Percentiles rank a stretch among this genome's conserved stretches.
Evolutionary conservation across 768 basidiomycete species (phyloP).

Genomic region (Omphalotus guepiniiformis): DNA sequence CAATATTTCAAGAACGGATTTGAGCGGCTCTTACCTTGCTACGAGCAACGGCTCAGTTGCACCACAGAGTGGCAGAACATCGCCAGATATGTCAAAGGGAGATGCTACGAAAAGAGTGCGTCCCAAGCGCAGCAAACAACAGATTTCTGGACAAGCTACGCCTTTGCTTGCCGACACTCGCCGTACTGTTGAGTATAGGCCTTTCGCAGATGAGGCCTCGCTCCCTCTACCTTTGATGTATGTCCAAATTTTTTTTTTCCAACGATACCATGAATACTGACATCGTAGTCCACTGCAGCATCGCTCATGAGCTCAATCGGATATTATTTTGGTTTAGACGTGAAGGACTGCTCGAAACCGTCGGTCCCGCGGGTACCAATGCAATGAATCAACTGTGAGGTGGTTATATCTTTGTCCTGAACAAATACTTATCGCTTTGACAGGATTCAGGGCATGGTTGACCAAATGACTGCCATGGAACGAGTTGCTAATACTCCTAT

Average conservation of each 20-base stretch:
- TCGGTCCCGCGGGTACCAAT: conserved; percentile 88
- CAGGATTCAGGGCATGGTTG: conserved; percentile 78
- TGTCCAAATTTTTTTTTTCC: conserved; percentile 17
- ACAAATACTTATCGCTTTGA: not conserved
- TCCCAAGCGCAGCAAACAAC: conserved; percentile 67
- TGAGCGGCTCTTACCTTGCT: conserved; percentile 40
- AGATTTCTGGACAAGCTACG: conserved; percentile 41
- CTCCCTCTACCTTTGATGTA: conserved; percentile 83
- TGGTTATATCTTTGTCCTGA: conserved; percentile 5
- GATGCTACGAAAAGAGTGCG: conserved; percentile 68
- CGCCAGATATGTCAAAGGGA: conserved; percentile 21
- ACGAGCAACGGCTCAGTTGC: conserved; percentile 28
- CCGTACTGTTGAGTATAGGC: conserved; percentile 56
- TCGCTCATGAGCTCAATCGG: conserved; percentile 76
- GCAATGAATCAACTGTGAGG: conserved; percentile 65
- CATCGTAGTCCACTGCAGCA: too few species aligned
- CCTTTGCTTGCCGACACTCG: conserved; percentile 60
- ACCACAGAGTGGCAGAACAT: conserved; percentile 19
- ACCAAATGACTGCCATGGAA: conserved; percentile 84
- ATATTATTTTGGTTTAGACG: conserved; percentile 70
- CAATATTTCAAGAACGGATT: conserved; percentile 26
- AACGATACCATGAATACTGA: conserved; percentile 1
- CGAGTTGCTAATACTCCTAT: conserved; percentile 88
- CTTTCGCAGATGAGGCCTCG: conserved; percentile 52
- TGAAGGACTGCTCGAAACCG: conserved; percentile 80